These are phyloP conservation scores for Knoxia roxburghii DNA, from an alignment of 257 asterid species.

Conservation along the genomic window DNA sequence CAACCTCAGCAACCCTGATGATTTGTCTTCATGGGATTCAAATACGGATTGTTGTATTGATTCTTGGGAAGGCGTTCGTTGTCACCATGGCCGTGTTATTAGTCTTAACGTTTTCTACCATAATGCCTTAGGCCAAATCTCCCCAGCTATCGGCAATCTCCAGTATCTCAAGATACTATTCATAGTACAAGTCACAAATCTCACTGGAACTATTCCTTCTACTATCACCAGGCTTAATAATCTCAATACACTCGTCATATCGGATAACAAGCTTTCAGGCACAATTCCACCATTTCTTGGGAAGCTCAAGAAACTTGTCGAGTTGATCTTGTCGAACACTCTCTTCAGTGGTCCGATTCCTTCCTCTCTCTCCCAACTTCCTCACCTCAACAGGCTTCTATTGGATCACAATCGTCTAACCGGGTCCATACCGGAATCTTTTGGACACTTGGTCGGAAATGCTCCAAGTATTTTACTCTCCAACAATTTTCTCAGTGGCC, in stretches of 20 bases:
- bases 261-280: constrained; percentile 47
- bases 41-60: not conserved
- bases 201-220: constrained; percentile 46
- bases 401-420: constrained; percentile 49
- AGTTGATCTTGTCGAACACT: constrained; percentile 38
- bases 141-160: constrained; percentile 40
- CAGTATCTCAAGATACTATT: constrained; percentile 32
- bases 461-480: too few species aligned
- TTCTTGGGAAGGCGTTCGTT: not conserved
- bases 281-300: constrained; percentile 36
- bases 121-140: constrained; percentile 40
- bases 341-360: constrained; percentile 46
- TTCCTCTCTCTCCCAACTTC: constrained; percentile 27
- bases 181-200: constrained; percentile 39
- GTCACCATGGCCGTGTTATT: constrained; percentile 41
- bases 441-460: too few species aligned
- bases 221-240: constrained; percentile 29
- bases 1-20: too few species aligned
- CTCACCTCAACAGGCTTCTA: constrained; percentile 24
- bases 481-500: not conserved
- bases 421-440: too few species aligned
- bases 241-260: constrained; percentile 28
- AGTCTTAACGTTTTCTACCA: constrained; percentile 26
- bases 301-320: constrained; percentile 27
- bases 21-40: not conserved